These are phyloP conservation scores for Euphrasia arctica DNA, from an alignment of 305 asterid genomes.

Conservation along the genomic window DNA sequence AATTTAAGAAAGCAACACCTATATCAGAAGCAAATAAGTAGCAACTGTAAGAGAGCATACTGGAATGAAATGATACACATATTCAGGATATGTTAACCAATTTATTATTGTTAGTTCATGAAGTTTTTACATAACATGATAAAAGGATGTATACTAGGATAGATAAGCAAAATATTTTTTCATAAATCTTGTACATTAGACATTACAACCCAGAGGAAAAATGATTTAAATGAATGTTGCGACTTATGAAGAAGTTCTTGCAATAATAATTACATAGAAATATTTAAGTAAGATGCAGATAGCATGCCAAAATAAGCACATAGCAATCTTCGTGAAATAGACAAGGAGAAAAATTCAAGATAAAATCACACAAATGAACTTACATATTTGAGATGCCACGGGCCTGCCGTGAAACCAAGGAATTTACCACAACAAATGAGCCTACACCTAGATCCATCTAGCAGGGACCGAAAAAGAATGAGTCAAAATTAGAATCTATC, in stretches of 20 bases:
- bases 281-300: background rate
- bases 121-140: too few species aligned
- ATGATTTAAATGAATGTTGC: background rate
- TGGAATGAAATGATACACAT: too few species aligned
- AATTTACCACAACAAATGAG: constrained; percentile 80
- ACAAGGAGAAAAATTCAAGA: background rate
- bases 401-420: constrained; percentile 86
- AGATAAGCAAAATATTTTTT: too few species aligned
- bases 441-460: constrained; percentile 99
- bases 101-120: too few species aligned
- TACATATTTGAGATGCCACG: constrained; percentile 67
- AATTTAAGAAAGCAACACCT: background rate
- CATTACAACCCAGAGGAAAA: too few species aligned
- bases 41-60: too few species aligned
- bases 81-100: too few species aligned
- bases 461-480: constrained; percentile 25
- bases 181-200: too few species aligned
- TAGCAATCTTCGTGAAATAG: constrained; percentile 8
- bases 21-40: too few species aligned
- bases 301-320: constrained; percentile 10
- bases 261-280: background rate
- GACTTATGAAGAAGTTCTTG: background rate
- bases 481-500: constrained; percentile 20
- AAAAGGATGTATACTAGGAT: too few species aligned
- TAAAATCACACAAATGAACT: constrained; percentile 27